Evolutionary conservation across 352 stramenopile genomes (phyloP), one percentile per base, ranked within the genome.

Genomic region (Pythium monospermum): DNA sequence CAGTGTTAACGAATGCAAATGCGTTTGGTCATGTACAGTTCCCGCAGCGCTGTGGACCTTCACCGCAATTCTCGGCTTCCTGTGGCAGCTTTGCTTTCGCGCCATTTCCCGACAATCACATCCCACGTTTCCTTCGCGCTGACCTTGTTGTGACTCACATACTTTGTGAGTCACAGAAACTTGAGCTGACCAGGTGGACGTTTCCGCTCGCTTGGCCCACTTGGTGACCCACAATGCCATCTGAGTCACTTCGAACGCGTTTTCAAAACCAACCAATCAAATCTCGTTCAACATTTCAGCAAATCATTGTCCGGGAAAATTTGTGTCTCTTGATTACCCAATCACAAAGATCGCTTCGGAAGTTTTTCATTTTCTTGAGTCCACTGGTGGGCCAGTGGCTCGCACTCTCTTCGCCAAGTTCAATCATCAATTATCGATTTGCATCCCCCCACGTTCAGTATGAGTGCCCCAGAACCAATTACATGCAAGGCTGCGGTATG

Each of bases 401-500:
- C n/a, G n/a, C n/a, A n/a, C n/a, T n/a, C n/a, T n/a, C n/a, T n/a
- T n/a, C n/a, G n/a, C n/a, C 10, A 49, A 37, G 22, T 33, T 27
- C 33, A 31, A 6, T 36, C n/a, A 27, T 28, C 41, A 6, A 36
- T 36, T 36, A 15, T 42, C 21, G 21, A 49, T 45, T n/a, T 35
- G 19, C 46, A 22, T 1, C 11, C 22, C n/a, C n/a, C n/a, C n/a
- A n/a, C n/a, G n/a, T n/a, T n/a, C n/a, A 71, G 7, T 8, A 87
- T 87, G 76, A 85, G 64, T 59, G 53, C 71, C 32, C 49, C 71
- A 11, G 59, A 88, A 55, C 69, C 78, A 30, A 95, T 96, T 35
- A 89, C 84, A 47, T 96, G 86, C 76, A 93, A 95, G 59, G 87
- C 87, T 49, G 86, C 87, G 23, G 82, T 96, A 21, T 91, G 83